Base-by-base conservation (phyloP, 768 basidiomycete genomes). In the Leccinum rimulosum region DNA sequence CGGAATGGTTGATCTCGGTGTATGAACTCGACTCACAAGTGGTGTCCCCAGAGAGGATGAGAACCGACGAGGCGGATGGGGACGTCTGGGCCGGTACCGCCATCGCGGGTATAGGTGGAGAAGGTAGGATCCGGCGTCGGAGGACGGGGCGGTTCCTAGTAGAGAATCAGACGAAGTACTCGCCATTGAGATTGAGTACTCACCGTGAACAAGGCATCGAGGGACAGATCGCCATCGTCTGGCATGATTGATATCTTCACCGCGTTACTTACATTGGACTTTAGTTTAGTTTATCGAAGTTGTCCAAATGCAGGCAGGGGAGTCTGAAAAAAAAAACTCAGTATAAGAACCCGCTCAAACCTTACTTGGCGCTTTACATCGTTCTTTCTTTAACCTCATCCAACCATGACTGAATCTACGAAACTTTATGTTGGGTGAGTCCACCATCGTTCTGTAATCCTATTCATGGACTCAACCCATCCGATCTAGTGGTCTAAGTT, bases 31-130 rank as follows among this genome's bases (percentile, higher is more conserved):
- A 43, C 77, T 60, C 64, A 92, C 91, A 93, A 70, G 67, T 91
- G 77, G 68, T 93, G 89, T 1, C 84, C 91, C 91, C 91, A 93
- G 4, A 93, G 75, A 1, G 90, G 87, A 67, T 93, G 92, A 2
- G 82, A 81, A 14, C 92, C 92, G 0, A 94, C 89, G 7, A 94
- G 79, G 59, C 83, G 76, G 43, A 94, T 87, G 6, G 75, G 72
- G 15, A 94, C 76, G 35, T 78, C 66, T 3, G 61, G 6, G 25
- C 71, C 17, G n/a, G 17, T 40, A 8, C 17, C 15, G 2, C 17
- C 9, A 40, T 40, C 54, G 14, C 86, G 80, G 15, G 69, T 62
- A 66, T 85, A 91, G 0, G 75, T 76, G 1, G 79, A 74, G 8
- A 78, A 62, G 0, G 87, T 87, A 3, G 87, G 80, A 66, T 82